Base-by-base conservation (phyloP, 169 alveolate species). In the Cryptosporidium andersoni region DNA sequence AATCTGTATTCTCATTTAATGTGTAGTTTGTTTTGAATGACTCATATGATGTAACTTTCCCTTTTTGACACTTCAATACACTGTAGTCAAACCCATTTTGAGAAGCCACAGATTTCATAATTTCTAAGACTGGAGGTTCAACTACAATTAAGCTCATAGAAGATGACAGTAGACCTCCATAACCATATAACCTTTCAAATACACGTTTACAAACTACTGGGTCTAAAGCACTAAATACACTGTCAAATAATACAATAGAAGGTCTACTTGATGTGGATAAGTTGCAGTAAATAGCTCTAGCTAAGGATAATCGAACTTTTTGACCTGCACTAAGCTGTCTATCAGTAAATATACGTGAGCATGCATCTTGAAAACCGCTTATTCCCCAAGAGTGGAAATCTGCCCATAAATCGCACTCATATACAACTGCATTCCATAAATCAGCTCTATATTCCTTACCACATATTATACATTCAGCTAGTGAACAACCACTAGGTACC, bases 261-360 rank as follows among this genome's bases (percentile, higher is more conserved):
- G 85, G 67, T 43, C 49, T 60, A 7, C 40, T 45, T 5, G 25
- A 42, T 25, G 45, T 56, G 14, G 85, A 74, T 7, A 56, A 47
- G 9, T 16, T 42, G 12, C 66, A 67, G 39, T 74, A 74, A 12
- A 74, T 74, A 1, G 85, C 85, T 60, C 85, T 74, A 25, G 85
- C 66, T 2, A 74, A 8, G 7, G 85, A 74, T 11, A 74, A n/a
- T 36, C 85, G 55, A 2, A 74, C 85, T 39, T 62, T 74, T 37
- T 74, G 85, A 4, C 85, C 85, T 8, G 85, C 60, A 47, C 85
- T 74, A 9, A 74, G 60, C 39, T 74, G 85, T 9, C 51, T 74
- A 12, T 74, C 85, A 7, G 85, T 74, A 74, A 74, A 36, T 5
- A 74, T 43, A 8, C 51, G 42, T 37, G 52, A 14, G 4, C 64